A percentile compares a stretch with the other conserved stretches of the same genome.
Conservation (phyloP, 2,329 filamentous ascomycete species). For the Whalleya microplaca region DNA sequence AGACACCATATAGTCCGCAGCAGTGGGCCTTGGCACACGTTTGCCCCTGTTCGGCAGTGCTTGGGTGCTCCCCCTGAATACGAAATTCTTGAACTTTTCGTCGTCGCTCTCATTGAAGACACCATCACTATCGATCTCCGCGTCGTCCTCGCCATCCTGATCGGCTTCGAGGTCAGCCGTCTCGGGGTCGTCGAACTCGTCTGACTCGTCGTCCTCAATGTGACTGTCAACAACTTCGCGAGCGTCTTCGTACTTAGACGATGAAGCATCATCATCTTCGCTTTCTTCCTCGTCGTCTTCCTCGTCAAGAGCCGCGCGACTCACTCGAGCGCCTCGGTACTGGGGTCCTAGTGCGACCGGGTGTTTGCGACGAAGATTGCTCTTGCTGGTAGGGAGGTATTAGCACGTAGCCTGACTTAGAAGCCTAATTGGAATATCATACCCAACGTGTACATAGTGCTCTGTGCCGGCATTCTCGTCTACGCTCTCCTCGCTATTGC, state of each 20-base stretch:
- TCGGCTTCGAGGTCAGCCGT: constrained; percentile 57
- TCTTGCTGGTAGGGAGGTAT: constrained; percentile 63
- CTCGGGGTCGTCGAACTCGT: constrained; percentile 60
- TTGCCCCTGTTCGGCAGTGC: constrained; percentile 42
- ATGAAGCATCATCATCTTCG: constrained; percentile 51
- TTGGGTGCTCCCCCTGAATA: constrained; percentile 62
- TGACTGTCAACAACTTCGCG: constrained; percentile 28
- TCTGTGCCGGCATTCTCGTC: constrained; percentile 71
- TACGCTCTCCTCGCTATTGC: constrained; percentile 54
- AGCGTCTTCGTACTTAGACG: constrained; percentile 37
- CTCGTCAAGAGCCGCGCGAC: constrained; percentile 60
- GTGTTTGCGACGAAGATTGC: constrained; percentile 77
- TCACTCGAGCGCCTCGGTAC: constrained; percentile 79
- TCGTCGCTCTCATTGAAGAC: constrained; percentile 86
- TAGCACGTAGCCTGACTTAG: constrained; percentile 15
- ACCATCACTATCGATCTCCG: constrained; percentile 65
- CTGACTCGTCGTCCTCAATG: constrained; percentile 15
- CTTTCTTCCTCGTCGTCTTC: constrained; percentile 40
- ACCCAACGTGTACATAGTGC: constrained; percentile 82
- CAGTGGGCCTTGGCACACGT: constrained; percentile 49
- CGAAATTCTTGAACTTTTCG: constrained; percentile 77
- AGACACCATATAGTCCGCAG: constrained; percentile 60
- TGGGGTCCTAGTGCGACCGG: constrained; percentile 72
- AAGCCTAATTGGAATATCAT: constrained; percentile 16
- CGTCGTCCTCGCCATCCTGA: constrained; percentile 52